These are phyloP conservation scores for Tripterygium wilfordii DNA, from an alignment of 177 flowering plant species.

Conservation along the genomic window DNA sequence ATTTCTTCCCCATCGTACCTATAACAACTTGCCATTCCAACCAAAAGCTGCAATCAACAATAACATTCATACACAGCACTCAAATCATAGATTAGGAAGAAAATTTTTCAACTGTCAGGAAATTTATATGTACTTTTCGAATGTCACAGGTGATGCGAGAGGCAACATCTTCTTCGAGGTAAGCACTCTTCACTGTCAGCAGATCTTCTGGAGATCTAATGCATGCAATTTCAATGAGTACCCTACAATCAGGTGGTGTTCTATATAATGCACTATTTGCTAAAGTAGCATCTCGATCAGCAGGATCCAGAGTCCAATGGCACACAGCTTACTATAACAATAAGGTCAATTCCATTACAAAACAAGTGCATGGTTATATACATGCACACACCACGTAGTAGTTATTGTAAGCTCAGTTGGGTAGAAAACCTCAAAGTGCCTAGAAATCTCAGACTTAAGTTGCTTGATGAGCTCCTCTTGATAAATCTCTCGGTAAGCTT, in stretches of 20 bases:
- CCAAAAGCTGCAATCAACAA: slow-evolving; percentile 25
- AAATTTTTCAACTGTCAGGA: background rate
- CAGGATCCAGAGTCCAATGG: slow-evolving; percentile 27
- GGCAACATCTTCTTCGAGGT: slow-evolving; percentile 84
- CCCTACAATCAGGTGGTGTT: slow-evolving; percentile 13
- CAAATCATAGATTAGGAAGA: background rate
- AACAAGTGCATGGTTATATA: background rate
- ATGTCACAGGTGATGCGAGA: slow-evolving; percentile 41
- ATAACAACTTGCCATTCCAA: slow-evolving; percentile 22
- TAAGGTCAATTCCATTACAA: background rate
- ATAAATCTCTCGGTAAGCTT: slow-evolving; percentile 27
- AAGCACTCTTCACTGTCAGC: slow-evolving; percentile 19
- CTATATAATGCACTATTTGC: slow-evolving; percentile 17
- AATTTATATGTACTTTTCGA: slow-evolving; percentile 35
- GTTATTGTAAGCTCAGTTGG: background rate
- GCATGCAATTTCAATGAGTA: slow-evolving; percentile 21
- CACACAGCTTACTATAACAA: slow-evolving; percentile 6
- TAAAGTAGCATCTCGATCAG: slow-evolving; percentile 22
- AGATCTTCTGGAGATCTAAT: slow-evolving; percentile 22
- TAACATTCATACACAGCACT: too few species aligned
- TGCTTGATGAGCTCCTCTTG: slow-evolving; percentile 29
- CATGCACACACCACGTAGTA: background rate
- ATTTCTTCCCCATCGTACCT: slow-evolving; percentile 30
- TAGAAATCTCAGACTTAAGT: slow-evolving; percentile 35
- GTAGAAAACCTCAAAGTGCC: slow-evolving; percentile 31